Base-by-base conservation (phyloP, 2,329 filamentous ascomycete genomes). In the Blumeria graminis region DNA sequence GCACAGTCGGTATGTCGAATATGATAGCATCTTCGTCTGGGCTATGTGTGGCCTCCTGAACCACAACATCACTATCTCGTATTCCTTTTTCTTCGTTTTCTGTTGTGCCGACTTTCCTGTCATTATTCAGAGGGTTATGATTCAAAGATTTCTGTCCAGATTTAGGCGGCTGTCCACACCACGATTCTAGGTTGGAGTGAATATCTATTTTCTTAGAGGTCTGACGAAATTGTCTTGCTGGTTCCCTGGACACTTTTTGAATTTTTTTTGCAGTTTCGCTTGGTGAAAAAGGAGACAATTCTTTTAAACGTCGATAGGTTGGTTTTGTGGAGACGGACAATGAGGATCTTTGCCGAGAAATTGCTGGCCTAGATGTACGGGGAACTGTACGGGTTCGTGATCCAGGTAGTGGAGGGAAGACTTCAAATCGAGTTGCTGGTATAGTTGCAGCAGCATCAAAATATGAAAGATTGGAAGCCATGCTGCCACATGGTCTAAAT, bases 401-500 rank as follows among this genome's bases (percentile, higher is more conserved):
- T n/a, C 41, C n/a, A n/a, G 41, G 58, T 18, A 65, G 59, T 0
- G 82, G 77, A 8, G 86, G 86, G 63, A 85, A 90, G 43, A 92
- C 78, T 62, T 88, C 82, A 66, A 87, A 93, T 36, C 86, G 77
- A 1, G 73, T 79, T 0, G 80, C 72, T 2, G 84, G 84, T 32
- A 92, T 83, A 52, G 71, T 58, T 16, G 58, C 59, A 11, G 64
- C 63, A 39, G 61, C 60, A 45, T 64, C 64, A 48, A 61, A 66
- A 55, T 65, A 65, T 13, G 61, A 60, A 9, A 59, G 57, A 32
- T 62, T 64, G 0, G 60, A 51, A 14, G 60, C 34, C 18, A 61
- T 62, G 55, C 64, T 66, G 57, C 33, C 58, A 58, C 18, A 57
- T 53, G 13, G 58, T 61, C 6, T 53, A 56, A 28, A 61, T 58